phyloP scores from a whole-genome alignment of 805 yeast genomes.

The Candida golubevii region DNA sequence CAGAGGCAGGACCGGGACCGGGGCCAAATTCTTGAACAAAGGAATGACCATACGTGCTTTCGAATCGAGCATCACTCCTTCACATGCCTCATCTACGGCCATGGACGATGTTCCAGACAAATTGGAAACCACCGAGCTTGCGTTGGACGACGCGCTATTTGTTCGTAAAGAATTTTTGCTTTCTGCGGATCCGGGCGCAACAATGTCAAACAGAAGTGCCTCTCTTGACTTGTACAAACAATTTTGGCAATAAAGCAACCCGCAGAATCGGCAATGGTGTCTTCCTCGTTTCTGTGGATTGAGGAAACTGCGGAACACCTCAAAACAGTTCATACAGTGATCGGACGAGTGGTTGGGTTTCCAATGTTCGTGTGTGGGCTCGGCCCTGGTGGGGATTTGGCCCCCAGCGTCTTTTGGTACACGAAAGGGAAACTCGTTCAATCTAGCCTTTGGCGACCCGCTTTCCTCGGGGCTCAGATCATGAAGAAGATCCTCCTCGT shows the following conservation, averaged over 20 bases:
- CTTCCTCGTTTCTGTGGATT: constrained; percentile 20
- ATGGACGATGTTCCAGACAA: constrained; percentile 1
- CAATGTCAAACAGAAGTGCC: constrained; percentile 8
- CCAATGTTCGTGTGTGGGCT: constrained; percentile 54
- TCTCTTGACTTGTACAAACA: constrained; percentile 23
- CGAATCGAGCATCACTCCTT: constrained; percentile 15
- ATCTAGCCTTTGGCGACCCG: constrained; percentile 3
- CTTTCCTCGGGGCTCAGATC: constrained; percentile 11
- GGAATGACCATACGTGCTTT: constrained; percentile 36
- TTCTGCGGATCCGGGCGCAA: constrained; percentile 6
- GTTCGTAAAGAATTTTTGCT: constrained; percentile 3
- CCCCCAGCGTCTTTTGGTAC: constrained; percentile 3
- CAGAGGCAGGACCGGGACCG: not conserved
- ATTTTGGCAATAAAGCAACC: constrained; percentile 14
- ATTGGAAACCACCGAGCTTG: constrained; percentile 3
- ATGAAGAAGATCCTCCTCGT: constrained; percentile 9
- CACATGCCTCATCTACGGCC: constrained; percentile 5
- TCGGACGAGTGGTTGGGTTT: constrained; percentile 39
- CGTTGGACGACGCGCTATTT: constrained; percentile 10
- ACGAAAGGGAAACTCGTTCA: constrained; percentile 13
- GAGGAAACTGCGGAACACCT: constrained; percentile 28
- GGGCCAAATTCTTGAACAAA: constrained; percentile 21
- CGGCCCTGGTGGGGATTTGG: constrained; percentile 15
- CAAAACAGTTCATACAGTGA: constrained; percentile 42
- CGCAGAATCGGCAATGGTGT: constrained; percentile 19